Conservation (phyloP, 2,329 filamentous ascomycete genomes). For the Ophiocordyceps camponoti-saundersi region DNA sequence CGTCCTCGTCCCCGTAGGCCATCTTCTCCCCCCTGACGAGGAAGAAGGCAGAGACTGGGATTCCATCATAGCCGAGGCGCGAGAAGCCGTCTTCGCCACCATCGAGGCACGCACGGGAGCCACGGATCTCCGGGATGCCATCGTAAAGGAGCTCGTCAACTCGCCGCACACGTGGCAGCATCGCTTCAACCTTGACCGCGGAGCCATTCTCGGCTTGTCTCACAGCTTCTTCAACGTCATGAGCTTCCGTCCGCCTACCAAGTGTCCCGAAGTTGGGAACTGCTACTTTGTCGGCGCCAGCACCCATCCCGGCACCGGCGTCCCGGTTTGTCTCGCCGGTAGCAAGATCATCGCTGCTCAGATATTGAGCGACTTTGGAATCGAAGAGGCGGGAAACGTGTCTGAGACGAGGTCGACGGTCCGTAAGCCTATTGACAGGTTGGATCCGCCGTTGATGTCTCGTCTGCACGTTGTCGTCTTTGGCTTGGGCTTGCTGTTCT, state of each 20-base stretch:
- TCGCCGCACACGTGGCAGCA: slow-evolving; percentile 47
- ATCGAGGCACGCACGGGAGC: slow-evolving; percentile 43
- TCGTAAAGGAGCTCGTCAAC: slow-evolving; percentile 47
- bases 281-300: slow-evolving; percentile 60
- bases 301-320: slow-evolving; percentile 60
- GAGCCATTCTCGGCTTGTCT: slow-evolving; percentile 54
- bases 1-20: slow-evolving; percentile 56
- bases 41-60: slow-evolving; percentile 39
- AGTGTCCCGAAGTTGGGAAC: slow-evolving; percentile 27
- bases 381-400: too few species aligned
- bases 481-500: too few species aligned
- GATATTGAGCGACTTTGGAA: slow-evolving; percentile 12
- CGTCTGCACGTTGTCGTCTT: too few species aligned
- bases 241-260: slow-evolving; percentile 44
- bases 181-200: slow-evolving; percentile 58
- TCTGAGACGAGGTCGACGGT: too few species aligned
- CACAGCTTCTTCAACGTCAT: slow-evolving; percentile 63
- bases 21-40: slow-evolving; percentile 26
- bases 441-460: too few species aligned
- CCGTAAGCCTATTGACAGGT: too few species aligned
- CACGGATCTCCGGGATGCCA: slow-evolving; percentile 24
- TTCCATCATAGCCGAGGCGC: slow-evolving; percentile 38
- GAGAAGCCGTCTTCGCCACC: slow-evolving; percentile 41
- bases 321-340: slow-evolving; percentile 56
- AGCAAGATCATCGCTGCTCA: slow-evolving; percentile 39